Base-by-base conservation (phyloP, 2,329 filamentous ascomycete genomes). In the Dactylella cylindrospora region DNA sequence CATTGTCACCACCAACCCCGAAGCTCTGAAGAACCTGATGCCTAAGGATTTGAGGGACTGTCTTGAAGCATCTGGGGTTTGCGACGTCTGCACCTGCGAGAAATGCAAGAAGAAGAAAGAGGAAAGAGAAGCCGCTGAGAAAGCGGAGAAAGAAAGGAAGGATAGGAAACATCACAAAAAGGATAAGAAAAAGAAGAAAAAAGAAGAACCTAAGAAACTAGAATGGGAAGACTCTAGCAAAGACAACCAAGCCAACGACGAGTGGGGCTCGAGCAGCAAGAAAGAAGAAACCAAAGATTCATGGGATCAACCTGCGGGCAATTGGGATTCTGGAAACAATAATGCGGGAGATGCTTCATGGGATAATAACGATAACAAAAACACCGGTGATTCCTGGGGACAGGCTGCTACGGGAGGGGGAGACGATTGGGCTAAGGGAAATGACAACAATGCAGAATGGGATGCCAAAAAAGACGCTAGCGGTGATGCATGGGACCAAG, bases 11-110 rank as follows among this genome's bases (percentile, higher is more conserved):
- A 49, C 49, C 26, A 41, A 54, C 23, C 43, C 51, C 9, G 8
- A 29, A 9, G 19, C 26, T 25, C 7, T 62, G 25, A 32, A 54
- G 29, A 49, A 36, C 17, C 41, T 62, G 17, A 44, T 43, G 7
- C 57, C 57, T 19, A 49, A 49, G 3, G 31, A 19, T 17, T 50
- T 40, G 5, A 49, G 57, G 10, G 57, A 54, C 20, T 62, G 57
- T 22, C 36, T 49, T 47, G 47, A 17, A 44, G 43, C n/a, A 31
- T 33, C 10, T n/a, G 57, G 36, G 3, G 36, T 40, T 20, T 62
- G 41, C 17, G 43, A 25, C 28, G 23, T 39, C 6, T 54, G 57
- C 15, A 7, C 23, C 1, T 61, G 55, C 12, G 20, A 17, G 8
- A 43, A 23, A 20, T 62, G 57, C 26, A 19, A 41, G 2, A 43